These are phyloP conservation scores for Lophiotrema nucula DNA, from an alignment of 495 filamentous ascomycete species.

Conservation along the genomic window DNA sequence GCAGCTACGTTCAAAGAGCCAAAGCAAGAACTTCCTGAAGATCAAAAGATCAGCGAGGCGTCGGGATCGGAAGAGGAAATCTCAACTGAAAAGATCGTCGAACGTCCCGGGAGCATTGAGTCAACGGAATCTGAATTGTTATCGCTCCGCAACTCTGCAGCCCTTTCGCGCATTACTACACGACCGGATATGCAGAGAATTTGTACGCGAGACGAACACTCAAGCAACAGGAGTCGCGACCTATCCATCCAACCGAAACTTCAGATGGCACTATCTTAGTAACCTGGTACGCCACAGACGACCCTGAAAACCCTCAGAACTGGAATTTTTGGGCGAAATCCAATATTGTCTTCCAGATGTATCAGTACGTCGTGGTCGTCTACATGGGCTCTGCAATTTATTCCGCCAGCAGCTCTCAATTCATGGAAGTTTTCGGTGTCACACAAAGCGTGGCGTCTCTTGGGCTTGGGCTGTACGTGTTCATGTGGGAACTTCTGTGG, in stretches of 20 bases:
- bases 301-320: slow-evolving; percentile 44
- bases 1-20: neutral
- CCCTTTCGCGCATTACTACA: slow-evolving; percentile 41
- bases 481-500: too few relatives aligned
- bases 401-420: slow-evolving; percentile 34
- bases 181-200: slow-evolving; percentile 34
- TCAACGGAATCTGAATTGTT: too few relatives aligned
- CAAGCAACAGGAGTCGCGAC: slow-evolving; percentile 11
- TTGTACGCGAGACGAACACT: too few relatives aligned
- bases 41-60: slow-evolving; percentile 3
- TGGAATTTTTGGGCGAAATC: slow-evolving; percentile 33
- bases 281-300: slow-evolving; percentile 57
- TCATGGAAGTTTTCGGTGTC: slow-evolving; percentile 47
- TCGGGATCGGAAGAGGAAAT: neutral
- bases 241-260: slow-evolving; percentile 15
- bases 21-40: neutral
- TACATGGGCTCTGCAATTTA: slow-evolving; percentile 51
- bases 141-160: too few relatives aligned
- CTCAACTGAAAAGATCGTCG: neutral
- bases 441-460: slow-evolving; percentile 41
- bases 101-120: slow-evolving; percentile 8
- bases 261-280: slow-evolving; percentile 43
- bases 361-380: slow-evolving; percentile 48
- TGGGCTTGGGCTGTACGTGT: slow-evolving; percentile 51
- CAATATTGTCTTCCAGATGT: slow-evolving; percentile 28